A percentile compares a stretch with the other conserved stretches of the same genome.
phyloP scores from a whole-genome alignment of 106 monocot species.

The Gastrodia elata region DNA sequence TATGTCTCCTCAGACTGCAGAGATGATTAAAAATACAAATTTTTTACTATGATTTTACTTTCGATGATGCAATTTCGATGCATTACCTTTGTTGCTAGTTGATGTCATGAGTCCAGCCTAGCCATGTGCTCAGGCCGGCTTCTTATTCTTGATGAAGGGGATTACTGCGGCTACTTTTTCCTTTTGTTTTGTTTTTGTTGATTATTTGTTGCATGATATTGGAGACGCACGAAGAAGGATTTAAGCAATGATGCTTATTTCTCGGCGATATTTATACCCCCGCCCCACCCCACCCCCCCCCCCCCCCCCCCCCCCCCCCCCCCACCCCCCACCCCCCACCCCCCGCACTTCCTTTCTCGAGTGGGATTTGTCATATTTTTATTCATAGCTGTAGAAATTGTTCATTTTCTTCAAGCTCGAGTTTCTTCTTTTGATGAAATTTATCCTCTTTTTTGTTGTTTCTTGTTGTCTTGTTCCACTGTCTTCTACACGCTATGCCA shows the following conservation, averaged over 20 bases:
- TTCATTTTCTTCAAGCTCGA: neutral
- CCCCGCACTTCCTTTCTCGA: neutral
- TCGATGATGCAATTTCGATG: neutral
- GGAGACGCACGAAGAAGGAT: neutral
- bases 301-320: no score
- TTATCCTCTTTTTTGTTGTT: slow-evolving; percentile 3
- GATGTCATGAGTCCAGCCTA: neutral
- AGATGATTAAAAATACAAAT: neutral
- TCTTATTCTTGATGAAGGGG: neutral
- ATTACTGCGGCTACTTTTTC: neutral
- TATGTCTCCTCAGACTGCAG: neutral
- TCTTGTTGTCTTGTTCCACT: neutral
- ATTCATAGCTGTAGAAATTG: neutral
- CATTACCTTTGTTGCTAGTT: neutral
- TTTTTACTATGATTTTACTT: neutral
- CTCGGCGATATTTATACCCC: neutral
- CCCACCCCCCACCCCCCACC: no score
- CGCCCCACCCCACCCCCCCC: no score
- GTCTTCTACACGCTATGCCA: neutral
- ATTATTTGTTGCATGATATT: neutral
- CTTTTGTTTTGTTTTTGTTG: neutral
- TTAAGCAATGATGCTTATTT: neutral
- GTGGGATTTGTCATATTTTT: neutral
- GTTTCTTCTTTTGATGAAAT: neutral
- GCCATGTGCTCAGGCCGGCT: neutral